Base-by-base conservation (phyloP, 805 yeast species). In the Priceomyces fermenticarens region DNA sequence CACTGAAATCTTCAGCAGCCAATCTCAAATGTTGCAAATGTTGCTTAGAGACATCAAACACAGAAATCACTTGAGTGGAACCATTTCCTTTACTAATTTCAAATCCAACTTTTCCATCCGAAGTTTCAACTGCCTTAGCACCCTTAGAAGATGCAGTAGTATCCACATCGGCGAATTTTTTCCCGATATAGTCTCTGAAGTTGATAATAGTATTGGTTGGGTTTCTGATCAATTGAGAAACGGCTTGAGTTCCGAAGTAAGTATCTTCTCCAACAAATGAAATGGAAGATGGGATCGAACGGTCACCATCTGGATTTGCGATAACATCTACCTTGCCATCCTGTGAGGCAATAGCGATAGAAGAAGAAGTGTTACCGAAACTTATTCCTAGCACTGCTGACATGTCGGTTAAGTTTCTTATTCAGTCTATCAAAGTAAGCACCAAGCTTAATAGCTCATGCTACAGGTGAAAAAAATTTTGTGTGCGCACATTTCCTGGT, bases 301-400 rank as follows among this genome's bases (percentile, higher is more conserved):
- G 88, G 71, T 93, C 98, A 66, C 99, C 99, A 61, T 93, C 99
- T 53, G 95, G 97, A 80, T 93, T 91, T 53, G 99, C 99, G 64
- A 93, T 91, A 52, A 93, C 96, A 61, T 93, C 97, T 49, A 88
- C 93, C 63, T 85, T 86, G 47, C 97, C 97, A 58, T 91, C 97
- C 51, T 72, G 65, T 47, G 77, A 70, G 52, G 90, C 85, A 57
- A 83, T 87, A 37, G 98, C 97, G 63, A 93, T 89, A 44, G 97
- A 87, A 37, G 97, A 85, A 46, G 96, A 80, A 36, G 96, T 85
- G 80, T 93, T 93, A 65, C 99, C 99, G 65, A 93, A 91, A 32
- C 97, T 83, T 63, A 93, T 80, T 68, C 99, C 99, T 65, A 93
- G 86, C 53, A 88, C 86, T 54, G 69, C 60, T 40, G 71, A 63